These are phyloP conservation scores for Excoecaria cochinchinensis DNA, from an alignment of 345 rosid genomes.

Conservation along the genomic window DNA sequence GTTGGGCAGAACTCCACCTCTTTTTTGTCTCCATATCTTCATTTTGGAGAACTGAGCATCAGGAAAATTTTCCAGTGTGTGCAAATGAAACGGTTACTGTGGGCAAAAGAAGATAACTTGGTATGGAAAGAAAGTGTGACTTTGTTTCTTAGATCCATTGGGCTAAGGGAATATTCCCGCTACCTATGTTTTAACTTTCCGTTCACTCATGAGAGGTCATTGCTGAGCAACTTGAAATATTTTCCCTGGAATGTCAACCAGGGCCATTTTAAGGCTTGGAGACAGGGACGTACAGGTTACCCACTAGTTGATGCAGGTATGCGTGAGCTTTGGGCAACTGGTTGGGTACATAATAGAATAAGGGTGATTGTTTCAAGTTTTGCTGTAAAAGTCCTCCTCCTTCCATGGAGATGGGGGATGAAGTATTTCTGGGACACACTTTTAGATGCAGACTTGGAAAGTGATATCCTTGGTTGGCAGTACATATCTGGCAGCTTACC, in stretches of 20 bases:
- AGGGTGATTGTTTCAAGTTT: slow-evolving; percentile 89
- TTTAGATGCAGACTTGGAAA: slow-evolving; percentile 86
- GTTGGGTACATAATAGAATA: slow-evolving; percentile 87
- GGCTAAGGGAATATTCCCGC: slow-evolving; percentile 87
- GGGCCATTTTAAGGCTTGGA: slow-evolving; percentile 78
- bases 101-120: slow-evolving; percentile 65
- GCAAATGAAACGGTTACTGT: slow-evolving; percentile 66
- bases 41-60: slow-evolving; percentile 89
- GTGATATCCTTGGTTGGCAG: slow-evolving; percentile 93
- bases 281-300: slow-evolving; percentile 92
- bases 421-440: slow-evolving; percentile 96
- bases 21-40: slow-evolving; percentile 84
- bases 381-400: slow-evolving; percentile 80
- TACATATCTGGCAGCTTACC: slow-evolving; percentile 94
- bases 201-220: slow-evolving; percentile 72
- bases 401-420: slow-evolving; percentile 99
- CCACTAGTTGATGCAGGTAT: slow-evolving; percentile 96
- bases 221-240: slow-evolving; percentile 61
- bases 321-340: slow-evolving; percentile 99
- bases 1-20: slow-evolving; percentile 69
- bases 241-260: slow-evolving; percentile 77
- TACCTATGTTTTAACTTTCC: slow-evolving; percentile 95
- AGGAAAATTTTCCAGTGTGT: slow-evolving; percentile 72
- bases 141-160: slow-evolving; percentile 72
- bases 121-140: slow-evolving; percentile 58